Conservation (phyloP, 2,329 filamentous ascomycete species). For the Alternaria infectoria region DNA sequence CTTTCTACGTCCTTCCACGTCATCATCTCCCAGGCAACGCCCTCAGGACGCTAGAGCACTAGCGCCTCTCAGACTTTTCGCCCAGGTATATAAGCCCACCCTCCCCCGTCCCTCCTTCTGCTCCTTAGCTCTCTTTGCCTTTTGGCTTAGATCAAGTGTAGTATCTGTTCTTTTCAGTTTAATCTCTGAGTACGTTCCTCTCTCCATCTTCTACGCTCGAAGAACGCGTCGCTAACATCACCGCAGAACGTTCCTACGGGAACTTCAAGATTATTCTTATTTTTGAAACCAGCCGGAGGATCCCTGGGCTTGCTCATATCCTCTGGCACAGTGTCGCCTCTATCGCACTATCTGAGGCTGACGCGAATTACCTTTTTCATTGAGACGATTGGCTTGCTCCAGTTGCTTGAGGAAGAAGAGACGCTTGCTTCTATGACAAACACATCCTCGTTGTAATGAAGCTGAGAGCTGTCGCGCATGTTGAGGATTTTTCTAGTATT, state of each 20-base stretch:
- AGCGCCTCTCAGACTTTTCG: neutral
- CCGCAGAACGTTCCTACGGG: neutral
- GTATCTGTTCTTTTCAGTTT: slow-evolving; percentile 98
- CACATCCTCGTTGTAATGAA: neutral
- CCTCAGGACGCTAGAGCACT: neutral
- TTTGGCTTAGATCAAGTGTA: slow-evolving; percentile 29
- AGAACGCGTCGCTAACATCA: neutral
- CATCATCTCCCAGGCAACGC: slow-evolving; percentile 1
- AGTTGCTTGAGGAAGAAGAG: slow-evolving; percentile 34
- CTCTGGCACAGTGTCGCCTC: neutral
- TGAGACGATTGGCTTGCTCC: neutral
- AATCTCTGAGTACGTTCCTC: slow-evolving; percentile 62
- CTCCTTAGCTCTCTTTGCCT: slow-evolving; percentile 22
- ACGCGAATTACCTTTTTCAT: slow-evolving; percentile 4
- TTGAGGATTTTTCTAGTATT: neutral
- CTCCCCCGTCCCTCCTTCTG: neutral
- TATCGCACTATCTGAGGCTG: neutral
- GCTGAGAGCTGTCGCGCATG: neutral
- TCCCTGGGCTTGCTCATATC: slow-evolving; percentile 3
- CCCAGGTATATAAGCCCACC: slow-evolving; percentile 1
- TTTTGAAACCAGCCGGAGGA: neutral
- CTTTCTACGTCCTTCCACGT: neutral
- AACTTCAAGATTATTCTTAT: slow-evolving; percentile 13
- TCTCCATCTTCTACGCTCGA: slow-evolving; percentile 52
- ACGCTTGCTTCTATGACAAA: neutral